A percentile compares a stretch with the other conserved stretches of the same genome.
Conservation (phyloP, 768 basidiomycete genomes). For the Collybia mongolica region DNA sequence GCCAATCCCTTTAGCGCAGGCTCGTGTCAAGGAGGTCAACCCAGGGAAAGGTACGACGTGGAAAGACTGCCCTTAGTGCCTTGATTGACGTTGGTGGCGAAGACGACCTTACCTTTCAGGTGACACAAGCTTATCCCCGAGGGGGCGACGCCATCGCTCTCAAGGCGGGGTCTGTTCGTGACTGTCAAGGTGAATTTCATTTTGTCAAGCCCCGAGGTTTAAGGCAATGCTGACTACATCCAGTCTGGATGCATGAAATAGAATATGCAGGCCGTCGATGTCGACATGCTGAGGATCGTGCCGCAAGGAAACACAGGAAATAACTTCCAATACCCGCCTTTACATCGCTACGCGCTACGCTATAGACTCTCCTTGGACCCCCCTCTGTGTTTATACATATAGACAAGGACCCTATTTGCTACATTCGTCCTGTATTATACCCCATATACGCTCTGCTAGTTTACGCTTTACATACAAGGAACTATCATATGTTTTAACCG, state of each 20-base stretch:
- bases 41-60: conserved; percentile 45
- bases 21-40: conserved; percentile 53
- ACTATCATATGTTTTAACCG: neutral
- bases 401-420: neutral
- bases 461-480: no score
- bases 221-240: neutral
- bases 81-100: neutral
- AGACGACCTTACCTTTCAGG: conserved; percentile 72
- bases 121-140: conserved; percentile 66
- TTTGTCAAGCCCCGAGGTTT: neutral
- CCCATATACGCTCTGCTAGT: no score
- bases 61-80: neutral
- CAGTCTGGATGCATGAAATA: conserved; percentile 27
- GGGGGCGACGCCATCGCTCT: conserved; percentile 71
- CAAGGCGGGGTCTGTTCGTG: conserved; percentile 24
- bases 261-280: conserved; percentile 36
- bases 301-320: conserved; percentile 17
- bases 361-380: neutral
- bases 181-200: conserved; percentile 14
- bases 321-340: conserved; percentile 1
- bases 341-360: neutral
- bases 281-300: conserved; percentile 29
- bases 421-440: neutral
- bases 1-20: conserved; percentile 76
- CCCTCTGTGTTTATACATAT: neutral